Base-by-base conservation (phyloP, 2,329 filamentous ascomycete genomes). In the Apiospora phragmitis region DNA sequence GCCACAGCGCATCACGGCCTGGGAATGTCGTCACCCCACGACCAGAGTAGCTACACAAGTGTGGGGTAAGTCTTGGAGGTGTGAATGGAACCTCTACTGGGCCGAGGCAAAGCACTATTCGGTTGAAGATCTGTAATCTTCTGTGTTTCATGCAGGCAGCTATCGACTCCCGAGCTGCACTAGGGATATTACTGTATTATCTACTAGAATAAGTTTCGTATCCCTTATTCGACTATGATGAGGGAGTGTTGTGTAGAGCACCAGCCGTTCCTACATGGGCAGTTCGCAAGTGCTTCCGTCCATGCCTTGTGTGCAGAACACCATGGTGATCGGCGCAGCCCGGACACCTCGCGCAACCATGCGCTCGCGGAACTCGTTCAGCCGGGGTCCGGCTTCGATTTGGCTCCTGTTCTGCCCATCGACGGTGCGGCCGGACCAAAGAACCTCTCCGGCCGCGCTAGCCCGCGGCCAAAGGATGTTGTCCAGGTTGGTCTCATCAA, bases 351-450 rank as follows among this genome's bases (percentile, higher is more conserved):
- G 85, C 4, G 86, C 87, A 35, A 95, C 87, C 83, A 97, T 84
- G 47, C 93, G 84, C 85, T 96, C 93, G 68, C 94, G 87, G 86
- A 93, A 90, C 83, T 94, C 92, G 65, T 89, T 89, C 77, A 97
- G 81, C 67, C 94, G 84, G 16, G 91, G 91, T 59, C 87, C 87
- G 12, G 92, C 93, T 47, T 90, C 88, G 71, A 93, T 83, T 83
- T 93, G 91, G 72, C 89, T 92, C 68, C 93, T 85, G 80, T 94
- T 94, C 78, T 88, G 81, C 1, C 93, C 92, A 21, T 84, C 79
- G 2, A 84, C 86, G 18, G 95, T 92, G 69, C 87, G 82, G 68
- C 93, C 93, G 51, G 90, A 93, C 94, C 94, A 97, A 65, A 95
- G 85, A 1, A 95, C 90, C 82, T 97, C 94, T 35, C 88, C 93